Percentiles rank a stretch among this genome's conserved stretches.
Conservation (phyloP, 2,329 filamentous ascomycete species). For the Aschersonia sp. region DNA sequence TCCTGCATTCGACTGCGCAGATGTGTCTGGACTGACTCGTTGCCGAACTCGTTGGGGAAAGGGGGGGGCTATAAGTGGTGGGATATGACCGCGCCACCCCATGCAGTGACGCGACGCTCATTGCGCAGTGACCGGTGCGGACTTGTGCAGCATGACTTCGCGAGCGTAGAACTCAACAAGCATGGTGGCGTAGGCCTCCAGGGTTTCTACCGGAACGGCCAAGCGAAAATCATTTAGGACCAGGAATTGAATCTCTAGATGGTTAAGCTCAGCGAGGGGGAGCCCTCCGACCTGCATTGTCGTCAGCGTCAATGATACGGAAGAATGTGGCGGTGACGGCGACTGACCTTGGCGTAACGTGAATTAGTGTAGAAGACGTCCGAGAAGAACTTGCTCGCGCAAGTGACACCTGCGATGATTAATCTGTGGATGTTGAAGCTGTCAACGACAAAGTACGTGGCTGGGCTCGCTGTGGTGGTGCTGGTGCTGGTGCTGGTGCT, state of each 20-base stretch:
- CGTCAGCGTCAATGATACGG: neutral
- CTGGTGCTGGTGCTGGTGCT: neutral
- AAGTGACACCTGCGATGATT: slow-evolving; percentile 93
- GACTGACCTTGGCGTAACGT: slow-evolving; percentile 81
- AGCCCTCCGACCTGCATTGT: slow-evolving; percentile 70
- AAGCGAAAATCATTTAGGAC: slow-evolving; percentile 92
- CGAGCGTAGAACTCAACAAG: slow-evolving; percentile 94
- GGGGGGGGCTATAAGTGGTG: too few relatives aligned
- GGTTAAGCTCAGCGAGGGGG: slow-evolving; percentile 83
- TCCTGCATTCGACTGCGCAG: too few relatives aligned
- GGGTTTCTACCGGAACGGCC: slow-evolving; percentile 82
- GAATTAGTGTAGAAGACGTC: slow-evolving; percentile 99
- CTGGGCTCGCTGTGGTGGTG: slow-evolving; percentile 15
- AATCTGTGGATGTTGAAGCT: slow-evolving; percentile 97
- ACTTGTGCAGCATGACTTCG: slow-evolving; percentile 49
- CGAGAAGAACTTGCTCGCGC: slow-evolving; percentile 98
- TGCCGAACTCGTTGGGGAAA: too few relatives aligned
- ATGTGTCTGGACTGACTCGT: too few relatives aligned
- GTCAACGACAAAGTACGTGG: slow-evolving; percentile 78
- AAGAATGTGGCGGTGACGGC: neutral
- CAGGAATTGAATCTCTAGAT: slow-evolving; percentile 90
- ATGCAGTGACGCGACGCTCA: neutral
- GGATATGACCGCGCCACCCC: too few relatives aligned
- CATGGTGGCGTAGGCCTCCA: slow-evolving; percentile 97
- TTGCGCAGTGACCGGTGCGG: neutral